Percentiles rank a stretch among this genome's conserved stretches.
These are phyloP conservation scores for Avicennia marina DNA, from an alignment of 257 asterid species.

Conservation along the genomic window DNA sequence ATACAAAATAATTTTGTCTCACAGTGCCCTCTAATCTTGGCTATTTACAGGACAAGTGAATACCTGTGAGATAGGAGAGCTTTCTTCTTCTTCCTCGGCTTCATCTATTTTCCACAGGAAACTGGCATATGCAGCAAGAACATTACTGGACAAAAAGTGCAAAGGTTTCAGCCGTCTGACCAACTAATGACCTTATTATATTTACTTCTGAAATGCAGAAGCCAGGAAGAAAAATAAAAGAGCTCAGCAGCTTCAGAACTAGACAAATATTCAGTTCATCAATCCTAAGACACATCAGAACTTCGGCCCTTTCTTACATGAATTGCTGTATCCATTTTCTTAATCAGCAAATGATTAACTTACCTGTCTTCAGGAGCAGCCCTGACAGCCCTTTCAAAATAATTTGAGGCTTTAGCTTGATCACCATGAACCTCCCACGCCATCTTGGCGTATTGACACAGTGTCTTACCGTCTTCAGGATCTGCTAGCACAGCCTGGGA, in stretches of 20 bases:
- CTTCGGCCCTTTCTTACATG: no score
- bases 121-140: conserved; percentile 75
- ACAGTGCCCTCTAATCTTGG: background rate
- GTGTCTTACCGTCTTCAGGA: conserved; percentile 59
- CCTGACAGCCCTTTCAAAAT: conserved; percentile 52
- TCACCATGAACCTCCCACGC: conserved; percentile 69
- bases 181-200: background rate
- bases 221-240: no score
- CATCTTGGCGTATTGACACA: conserved; percentile 56
- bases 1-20: background rate
- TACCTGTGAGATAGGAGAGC: conserved; percentile 35
- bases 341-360: background rate
- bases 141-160: conserved; percentile 41
- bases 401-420: conserved; percentile 46
- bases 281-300: background rate
- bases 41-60: conserved; percentile 2
- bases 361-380: conserved; percentile 82
- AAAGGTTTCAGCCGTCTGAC: conserved; percentile 6
- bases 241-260: no score
- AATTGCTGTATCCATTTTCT: no score
- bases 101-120: conserved; percentile 79
- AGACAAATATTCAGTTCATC: no score
- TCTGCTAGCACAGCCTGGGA: conserved; percentile 55
- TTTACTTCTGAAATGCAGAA: background rate
- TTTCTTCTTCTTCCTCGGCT: conserved; percentile 42